A percentile compares a stretch with the other conserved stretches of the same genome.
Evolutionary conservation across 1,284 basidiomycete species (phyloP).

Genomic region (Ustilago sp.): DNA sequence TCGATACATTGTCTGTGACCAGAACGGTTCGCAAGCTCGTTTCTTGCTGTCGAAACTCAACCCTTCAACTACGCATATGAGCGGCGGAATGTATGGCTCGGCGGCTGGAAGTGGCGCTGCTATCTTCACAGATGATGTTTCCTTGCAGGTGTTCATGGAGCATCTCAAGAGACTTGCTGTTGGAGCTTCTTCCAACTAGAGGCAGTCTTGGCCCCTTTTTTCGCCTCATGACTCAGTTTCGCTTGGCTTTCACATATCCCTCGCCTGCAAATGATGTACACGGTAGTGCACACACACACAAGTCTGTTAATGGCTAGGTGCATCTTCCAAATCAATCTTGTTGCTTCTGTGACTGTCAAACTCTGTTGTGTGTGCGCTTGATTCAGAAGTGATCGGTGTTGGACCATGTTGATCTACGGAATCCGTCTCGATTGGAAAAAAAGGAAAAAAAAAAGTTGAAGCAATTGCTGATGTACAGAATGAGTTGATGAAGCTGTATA

Average conservation of each 20-base stretch:
- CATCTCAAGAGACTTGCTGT: slow-evolving; percentile 70
- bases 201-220: not conserved
- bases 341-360: not conserved
- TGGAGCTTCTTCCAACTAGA: slow-evolving; percentile 62
- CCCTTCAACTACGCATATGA: slow-evolving; percentile 97
- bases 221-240: not conserved
- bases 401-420: not conserved
- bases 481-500: not conserved
- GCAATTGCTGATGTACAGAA: slow-evolving; percentile 11
- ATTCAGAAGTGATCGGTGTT: not conserved
- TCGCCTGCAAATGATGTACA: not conserved
- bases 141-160: slow-evolving; percentile 71
- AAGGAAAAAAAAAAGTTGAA: too few species aligned
- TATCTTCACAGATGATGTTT: slow-evolving; percentile 98
- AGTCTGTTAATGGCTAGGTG: not conserved
- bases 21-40: slow-evolving; percentile 95
- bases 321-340: not conserved
- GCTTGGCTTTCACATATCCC: not conserved
- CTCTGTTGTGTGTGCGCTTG: not conserved
- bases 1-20: slow-evolving; percentile 97
- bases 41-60: slow-evolving; percentile 97
- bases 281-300: not conserved
- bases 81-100: slow-evolving; percentile 74
- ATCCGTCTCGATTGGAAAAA: slow-evolving; percentile 3
- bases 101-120: slow-evolving; percentile 77